phyloP scores from a whole-genome alignment of 495 filamentous ascomycete genomes.

The Copromyces sp. region DNA sequence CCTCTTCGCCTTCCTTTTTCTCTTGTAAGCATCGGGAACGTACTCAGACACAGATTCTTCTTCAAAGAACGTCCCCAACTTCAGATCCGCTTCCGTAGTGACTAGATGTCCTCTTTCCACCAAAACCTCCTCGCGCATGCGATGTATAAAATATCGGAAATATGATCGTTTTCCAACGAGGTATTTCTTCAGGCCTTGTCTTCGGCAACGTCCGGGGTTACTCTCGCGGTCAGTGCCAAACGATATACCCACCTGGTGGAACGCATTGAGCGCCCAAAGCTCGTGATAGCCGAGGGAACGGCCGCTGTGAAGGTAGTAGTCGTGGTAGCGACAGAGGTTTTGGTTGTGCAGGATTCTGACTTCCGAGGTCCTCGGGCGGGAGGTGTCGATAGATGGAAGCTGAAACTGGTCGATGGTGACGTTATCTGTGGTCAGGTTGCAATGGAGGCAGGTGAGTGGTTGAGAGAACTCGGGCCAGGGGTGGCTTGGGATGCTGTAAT shows the following conservation, averaged over 20 bases:
- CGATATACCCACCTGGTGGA: neutral
- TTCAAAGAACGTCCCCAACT: slow-evolving; percentile 2
- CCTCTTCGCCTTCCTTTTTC: neutral
- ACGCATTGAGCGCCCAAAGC: neutral
- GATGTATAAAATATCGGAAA: neutral
- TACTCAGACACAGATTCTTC: neutral
- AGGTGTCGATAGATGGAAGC: neutral
- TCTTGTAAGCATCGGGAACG: neutral
- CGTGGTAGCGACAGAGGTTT: neutral
- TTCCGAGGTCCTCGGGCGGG: neutral
- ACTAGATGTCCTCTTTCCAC: neutral
- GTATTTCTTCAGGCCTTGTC: neutral
- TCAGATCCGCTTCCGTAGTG: neutral
- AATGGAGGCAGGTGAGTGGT: neutral
- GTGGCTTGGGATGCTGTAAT: neutral
- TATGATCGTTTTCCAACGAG: neutral
- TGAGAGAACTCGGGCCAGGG: neutral
- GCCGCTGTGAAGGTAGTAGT: neutral
- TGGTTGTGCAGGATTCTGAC: neutral
- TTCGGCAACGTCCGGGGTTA: neutral
- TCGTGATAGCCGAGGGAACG: neutral
- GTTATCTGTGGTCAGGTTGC: neutral
- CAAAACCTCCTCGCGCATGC: slow-evolving; percentile 3
- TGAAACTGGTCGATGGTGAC: neutral
- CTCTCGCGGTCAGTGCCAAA: neutral